phyloP scores from a whole-genome alignment of 371 early-diverging fungal genomes.

The Paraphysoderma sedebokerense region DNA sequence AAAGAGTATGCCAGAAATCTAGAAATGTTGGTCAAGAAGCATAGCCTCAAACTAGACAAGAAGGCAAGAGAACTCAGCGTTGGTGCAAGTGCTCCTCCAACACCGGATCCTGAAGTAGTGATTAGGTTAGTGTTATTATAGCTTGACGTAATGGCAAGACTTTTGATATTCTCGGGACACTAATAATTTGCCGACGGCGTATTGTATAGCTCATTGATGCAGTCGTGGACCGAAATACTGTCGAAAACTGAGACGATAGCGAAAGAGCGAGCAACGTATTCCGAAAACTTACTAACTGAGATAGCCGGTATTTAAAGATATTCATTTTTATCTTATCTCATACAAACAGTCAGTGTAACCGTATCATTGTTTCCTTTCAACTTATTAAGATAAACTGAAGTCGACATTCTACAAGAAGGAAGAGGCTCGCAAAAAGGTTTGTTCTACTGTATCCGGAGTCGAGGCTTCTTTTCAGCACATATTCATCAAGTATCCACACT shows the following conservation, averaged over 20 bases:
- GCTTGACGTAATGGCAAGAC: no score
- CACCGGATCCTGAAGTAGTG: not conserved
- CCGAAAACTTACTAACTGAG: slow-evolving; percentile 31
- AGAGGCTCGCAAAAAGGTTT: slow-evolving; percentile 54
- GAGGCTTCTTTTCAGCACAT: not conserved
- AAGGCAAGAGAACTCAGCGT: slow-evolving; percentile 4
- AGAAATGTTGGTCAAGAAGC: slow-evolving; percentile 43
- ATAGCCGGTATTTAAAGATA: slow-evolving; percentile 9
- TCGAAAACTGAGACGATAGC: slow-evolving; percentile 36
- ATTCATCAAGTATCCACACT: not conserved
- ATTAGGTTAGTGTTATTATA: not conserved
- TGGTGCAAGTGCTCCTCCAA: not conserved
- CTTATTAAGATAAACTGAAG: slow-evolving; percentile 45
- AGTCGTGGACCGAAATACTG: slow-evolving; percentile 39
- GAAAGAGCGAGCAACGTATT: slow-evolving; percentile 26
- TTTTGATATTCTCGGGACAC: no score
- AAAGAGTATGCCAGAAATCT: slow-evolving; percentile 55
- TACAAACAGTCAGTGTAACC: not conserved
- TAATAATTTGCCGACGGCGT: no score
- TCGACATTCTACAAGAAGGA: slow-evolving; percentile 35
- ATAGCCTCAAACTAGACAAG: slow-evolving; percentile 20
- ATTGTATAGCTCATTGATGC: slow-evolving; percentile 21
- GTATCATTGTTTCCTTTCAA: not conserved
- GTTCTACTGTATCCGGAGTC: not conserved
- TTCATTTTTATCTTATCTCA: not conserved